Conservation (phyloP, 768 basidiomycete genomes). For the Termitomyces sp. region DNA sequence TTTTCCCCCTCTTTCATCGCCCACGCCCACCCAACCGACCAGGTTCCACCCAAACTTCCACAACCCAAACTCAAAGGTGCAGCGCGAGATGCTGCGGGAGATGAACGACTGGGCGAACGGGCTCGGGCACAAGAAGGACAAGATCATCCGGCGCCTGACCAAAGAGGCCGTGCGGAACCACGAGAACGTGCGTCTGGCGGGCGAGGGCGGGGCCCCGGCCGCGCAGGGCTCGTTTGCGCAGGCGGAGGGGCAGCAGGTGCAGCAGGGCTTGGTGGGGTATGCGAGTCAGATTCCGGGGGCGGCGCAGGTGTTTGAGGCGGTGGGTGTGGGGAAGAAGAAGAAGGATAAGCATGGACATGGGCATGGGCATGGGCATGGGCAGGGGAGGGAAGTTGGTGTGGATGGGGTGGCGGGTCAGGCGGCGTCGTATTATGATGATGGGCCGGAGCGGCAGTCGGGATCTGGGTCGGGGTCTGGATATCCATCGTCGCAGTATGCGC, state of each 20-base stretch:
- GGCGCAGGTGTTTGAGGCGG: conserved; percentile 33
- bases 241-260: conserved; percentile 44
- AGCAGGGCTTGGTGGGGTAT: conserved; percentile 45
- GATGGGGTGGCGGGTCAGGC: conserved; percentile 19
- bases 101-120: conserved; percentile 60
- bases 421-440: conserved; percentile 25
- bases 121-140: conserved; percentile 44
- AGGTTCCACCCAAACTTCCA: conserved; percentile 89
- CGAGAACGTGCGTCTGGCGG: conserved; percentile 59
- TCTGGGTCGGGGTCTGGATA: conserved; percentile 21
- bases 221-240: conserved; percentile 48
- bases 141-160: conserved; percentile 51
- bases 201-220: conserved; percentile 45
- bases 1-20: neutral
- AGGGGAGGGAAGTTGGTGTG: neutral
- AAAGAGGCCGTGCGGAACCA: conserved; percentile 71
- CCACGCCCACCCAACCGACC: neutral
- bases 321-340: conserved; percentile 20
- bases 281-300: conserved; percentile 46
- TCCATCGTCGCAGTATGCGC: conserved; percentile 13
- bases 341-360: conserved; percentile 18
- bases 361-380: conserved; percentile 6
- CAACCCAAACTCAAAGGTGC: conserved; percentile 56
- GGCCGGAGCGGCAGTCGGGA: neutral
- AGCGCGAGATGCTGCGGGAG: conserved; percentile 72